Evolutionary conservation across 2,329 filamentous ascomycete genomes (phyloP), one percentile per base, ranked within the genome.

Genomic region (Tolypocladium amazonense): DNA sequence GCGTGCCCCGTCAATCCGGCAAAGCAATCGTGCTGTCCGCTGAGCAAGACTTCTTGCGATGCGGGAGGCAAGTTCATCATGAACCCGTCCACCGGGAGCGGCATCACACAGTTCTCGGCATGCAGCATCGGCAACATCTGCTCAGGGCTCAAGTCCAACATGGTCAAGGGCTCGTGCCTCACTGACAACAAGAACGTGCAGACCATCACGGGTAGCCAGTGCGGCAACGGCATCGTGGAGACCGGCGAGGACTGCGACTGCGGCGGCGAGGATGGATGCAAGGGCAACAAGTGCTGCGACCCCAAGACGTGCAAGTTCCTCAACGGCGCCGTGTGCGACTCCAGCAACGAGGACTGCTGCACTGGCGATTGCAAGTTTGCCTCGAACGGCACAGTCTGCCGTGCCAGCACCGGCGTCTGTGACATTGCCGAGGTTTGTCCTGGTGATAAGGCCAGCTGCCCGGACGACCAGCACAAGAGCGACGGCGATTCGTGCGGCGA

Each of bases 181-280:
- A 87, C 85, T n/a, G 87, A 90, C 72, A 99, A 99, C 78, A 86
- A 84, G 66, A 87, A 89, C 64, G 86, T 99, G 55, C 82, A 84
- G 38, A 94, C 89, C 35, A 90, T 96, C 66, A 88, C 86, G 0
- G 90, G 88, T 59, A 88, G 88, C 66, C 87, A 92, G 70, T 99
- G 94, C 73, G 94, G 94, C 60, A 99, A 99, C 73, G 94, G 94
- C 58, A 97, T 99, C 65, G 94, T 99, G 57, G 94, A 97, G 75
- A 79, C 83, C 23, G 94, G 91, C 63, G 94, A 99, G 75, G 89
- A 99, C 58, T 99, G 94, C 74, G 94, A 99, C 74, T 99, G 94
- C 69, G 94, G 94, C 63, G 93, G 93, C 59, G 76, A 79, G 18
- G 74, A 77, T 18, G 84, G 83, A 45, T 99, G 94, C 71, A 84